phyloP scores from a whole-genome alignment of 2,329 filamentous ascomycete species.

The Aspergillus aculeatus region DNA sequence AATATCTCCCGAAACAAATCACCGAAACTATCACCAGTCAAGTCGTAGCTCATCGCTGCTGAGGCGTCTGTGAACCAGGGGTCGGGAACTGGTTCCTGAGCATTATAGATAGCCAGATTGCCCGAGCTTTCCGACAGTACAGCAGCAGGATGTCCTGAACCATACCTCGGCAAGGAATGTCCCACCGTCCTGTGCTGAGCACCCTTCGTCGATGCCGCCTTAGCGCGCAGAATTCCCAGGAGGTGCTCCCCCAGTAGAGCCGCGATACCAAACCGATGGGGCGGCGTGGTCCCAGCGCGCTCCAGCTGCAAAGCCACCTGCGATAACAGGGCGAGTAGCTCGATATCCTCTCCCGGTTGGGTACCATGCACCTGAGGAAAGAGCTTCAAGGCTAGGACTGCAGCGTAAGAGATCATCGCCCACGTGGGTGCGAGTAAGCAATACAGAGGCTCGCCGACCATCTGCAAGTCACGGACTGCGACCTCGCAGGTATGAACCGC shows the following conservation, averaged over 20 bases:
- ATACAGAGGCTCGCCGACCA: conserved; percentile 29
- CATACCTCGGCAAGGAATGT: neutral
- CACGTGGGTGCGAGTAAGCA: conserved; percentile 34
- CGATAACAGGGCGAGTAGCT: conserved; percentile 26
- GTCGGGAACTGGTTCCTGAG: conserved; percentile 20
- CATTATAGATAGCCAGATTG: neutral
- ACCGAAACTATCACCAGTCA: conserved; percentile 22
- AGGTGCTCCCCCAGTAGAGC: conserved; percentile 32
- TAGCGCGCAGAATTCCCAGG: conserved; percentile 25
- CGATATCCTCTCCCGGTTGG: conserved; percentile 20
- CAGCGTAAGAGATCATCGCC: conserved; percentile 34
- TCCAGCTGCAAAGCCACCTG: conserved; percentile 30
- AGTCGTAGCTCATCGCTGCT: conserved; percentile 9
- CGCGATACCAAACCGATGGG: conserved; percentile 31
- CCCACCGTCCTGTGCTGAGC: neutral
- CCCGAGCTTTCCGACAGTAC: neutral
- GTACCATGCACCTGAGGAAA: conserved; percentile 24
- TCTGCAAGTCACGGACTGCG: conserved; percentile 25
- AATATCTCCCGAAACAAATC: conserved; percentile 30
- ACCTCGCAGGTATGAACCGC: conserved; percentile 30
- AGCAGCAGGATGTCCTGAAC: neutral
- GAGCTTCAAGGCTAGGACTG: conserved; percentile 26
- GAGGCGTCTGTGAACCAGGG: conserved; percentile 21
- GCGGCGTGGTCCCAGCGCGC: conserved; percentile 27
- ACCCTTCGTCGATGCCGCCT: conserved; percentile 12